phyloP scores from a whole-genome alignment of 2,329 filamentous ascomycete genomes.

The Geosmithia putterillii region DNA sequence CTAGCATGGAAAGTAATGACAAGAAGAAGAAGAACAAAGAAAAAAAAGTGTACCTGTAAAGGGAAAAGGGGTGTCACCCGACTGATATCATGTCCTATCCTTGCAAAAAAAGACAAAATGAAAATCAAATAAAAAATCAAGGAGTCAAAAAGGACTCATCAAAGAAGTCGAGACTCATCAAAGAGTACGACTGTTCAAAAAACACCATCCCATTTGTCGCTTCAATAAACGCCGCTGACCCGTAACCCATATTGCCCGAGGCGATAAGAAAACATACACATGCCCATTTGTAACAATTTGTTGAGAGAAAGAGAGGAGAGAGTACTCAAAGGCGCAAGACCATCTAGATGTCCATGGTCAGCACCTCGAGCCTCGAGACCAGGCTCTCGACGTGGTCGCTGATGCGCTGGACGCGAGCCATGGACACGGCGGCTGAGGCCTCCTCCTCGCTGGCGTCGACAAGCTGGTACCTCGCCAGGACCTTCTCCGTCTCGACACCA shows the following conservation, averaged over 20 bases:
- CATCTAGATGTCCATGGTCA: slow-evolving; percentile 19
- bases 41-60: background rate
- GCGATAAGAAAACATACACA: background rate
- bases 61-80: background rate
- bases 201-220: slow-evolving; percentile 1
- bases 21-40: background rate
- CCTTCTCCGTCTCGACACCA: slow-evolving; percentile 51
- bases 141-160: background rate
- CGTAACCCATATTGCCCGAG: no score
- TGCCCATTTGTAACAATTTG: background rate
- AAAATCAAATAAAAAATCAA: background rate
- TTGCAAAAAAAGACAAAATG: no score
- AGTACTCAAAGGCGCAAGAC: background rate
- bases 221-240: no score
- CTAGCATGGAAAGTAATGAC: background rate
- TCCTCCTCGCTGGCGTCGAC: slow-evolving; percentile 43
- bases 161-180: background rate
- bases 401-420: slow-evolving; percentile 38
- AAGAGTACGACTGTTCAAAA: no score
- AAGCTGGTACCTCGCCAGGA: slow-evolving; percentile 49
- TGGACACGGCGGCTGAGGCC: slow-evolving; percentile 25
- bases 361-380: slow-evolving; percentile 21
- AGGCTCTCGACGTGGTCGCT: slow-evolving; percentile 22
- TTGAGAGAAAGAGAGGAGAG: background rate
- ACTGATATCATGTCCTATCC: background rate